Base-by-base conservation (phyloP, 257 asterid genomes). In the Plectranthus barbatus region DNA sequence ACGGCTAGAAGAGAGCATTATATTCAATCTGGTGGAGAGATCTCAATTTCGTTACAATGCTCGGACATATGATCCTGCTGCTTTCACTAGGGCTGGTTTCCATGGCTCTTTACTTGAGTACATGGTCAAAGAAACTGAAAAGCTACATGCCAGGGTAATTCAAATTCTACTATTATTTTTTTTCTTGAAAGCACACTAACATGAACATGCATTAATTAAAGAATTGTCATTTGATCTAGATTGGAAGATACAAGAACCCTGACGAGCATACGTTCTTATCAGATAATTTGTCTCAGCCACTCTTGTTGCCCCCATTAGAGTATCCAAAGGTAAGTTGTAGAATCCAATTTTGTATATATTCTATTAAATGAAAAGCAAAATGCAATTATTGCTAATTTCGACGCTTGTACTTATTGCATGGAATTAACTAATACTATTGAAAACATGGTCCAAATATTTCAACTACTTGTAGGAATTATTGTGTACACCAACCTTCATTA, bases 201-300 rank as follows among this genome's bases (percentile, higher is more conserved):
- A 31, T 3, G 1, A 48, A 29, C 44, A 34, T 36, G 69, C 26
- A 36, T 48, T 61, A 14, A n/a, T n/a, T n/a, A 8, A 19, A 17
- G n/a, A 15, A 37, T 14, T 62, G 20, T 39, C 42, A 33, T 45
- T 60, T 60, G 39, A 19, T 62, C 12, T 58, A 92, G 99, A 87
- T 81, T 67, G 99, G 99, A 67, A 80, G 99, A 73, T 92, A 86
- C 70, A 71, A 64, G 71, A 79, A 82, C 75, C 99, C 97, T 0
- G 96, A 85, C 2, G 97, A 92, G 84, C 91, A 84, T 68, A 86
- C 99, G 44, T 92, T 89, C 79, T 92, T 92, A 62, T 91, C 88
- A 0, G 76, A 76, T 53, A 85, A 75, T 64, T 72, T 82, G 49
- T 88, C 95, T 6, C 76, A 82, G 66, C 81, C 93, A 5, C 13